Conservation (phyloP, 495 filamentous ascomycete genomes). For the Thozetella sp. region DNA sequence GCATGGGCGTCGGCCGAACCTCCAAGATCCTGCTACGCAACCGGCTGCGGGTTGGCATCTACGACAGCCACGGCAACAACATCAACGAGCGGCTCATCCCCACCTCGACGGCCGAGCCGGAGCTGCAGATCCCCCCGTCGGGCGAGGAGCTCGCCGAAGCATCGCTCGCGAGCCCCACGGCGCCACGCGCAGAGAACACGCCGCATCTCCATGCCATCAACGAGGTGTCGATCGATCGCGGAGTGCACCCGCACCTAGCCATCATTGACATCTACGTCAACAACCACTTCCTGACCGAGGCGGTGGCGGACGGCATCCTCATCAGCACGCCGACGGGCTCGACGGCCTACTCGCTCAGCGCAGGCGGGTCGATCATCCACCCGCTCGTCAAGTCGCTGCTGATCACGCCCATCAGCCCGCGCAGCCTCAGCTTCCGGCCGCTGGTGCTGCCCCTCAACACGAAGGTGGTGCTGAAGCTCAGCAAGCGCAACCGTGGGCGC, state of each 20-base stretch:
- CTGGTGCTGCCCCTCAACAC: slow-evolving; percentile 86
- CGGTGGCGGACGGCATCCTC: slow-evolving; percentile 93
- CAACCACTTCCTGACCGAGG: slow-evolving; percentile 84
- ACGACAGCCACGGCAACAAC: slow-evolving; percentile 60
- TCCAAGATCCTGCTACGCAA: slow-evolving; percentile 85
- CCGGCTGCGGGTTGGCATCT: slow-evolving; percentile 81
- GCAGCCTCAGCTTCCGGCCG: slow-evolving; percentile 88
- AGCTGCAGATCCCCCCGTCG: slow-evolving; percentile 28
- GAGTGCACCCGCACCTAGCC: slow-evolving; percentile 84
- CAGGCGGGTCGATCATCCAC: slow-evolving; percentile 93
- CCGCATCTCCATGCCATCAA: slow-evolving; percentile 83
- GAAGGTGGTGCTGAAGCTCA: slow-evolving; percentile 81
- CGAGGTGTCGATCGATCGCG: slow-evolving; percentile 91
- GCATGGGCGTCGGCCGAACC: slow-evolving; percentile 72
- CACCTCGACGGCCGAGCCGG: slow-evolving; percentile 41
- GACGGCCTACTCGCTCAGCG: slow-evolving; percentile 91
- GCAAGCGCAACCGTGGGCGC: slow-evolving; percentile 78
- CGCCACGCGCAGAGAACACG: slow-evolving; percentile 16
- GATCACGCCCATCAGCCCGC: slow-evolving; percentile 91
- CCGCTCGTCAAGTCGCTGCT: slow-evolving; percentile 85
- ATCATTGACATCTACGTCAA: slow-evolving; percentile 88
- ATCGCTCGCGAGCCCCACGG: neutral
- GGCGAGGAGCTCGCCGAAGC: neutral
- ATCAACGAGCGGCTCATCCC: slow-evolving; percentile 49
- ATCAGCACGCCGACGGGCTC: slow-evolving; percentile 92